Conservation (phyloP, 805 yeast species). For the Komagataella pseudopastoris region DNA sequence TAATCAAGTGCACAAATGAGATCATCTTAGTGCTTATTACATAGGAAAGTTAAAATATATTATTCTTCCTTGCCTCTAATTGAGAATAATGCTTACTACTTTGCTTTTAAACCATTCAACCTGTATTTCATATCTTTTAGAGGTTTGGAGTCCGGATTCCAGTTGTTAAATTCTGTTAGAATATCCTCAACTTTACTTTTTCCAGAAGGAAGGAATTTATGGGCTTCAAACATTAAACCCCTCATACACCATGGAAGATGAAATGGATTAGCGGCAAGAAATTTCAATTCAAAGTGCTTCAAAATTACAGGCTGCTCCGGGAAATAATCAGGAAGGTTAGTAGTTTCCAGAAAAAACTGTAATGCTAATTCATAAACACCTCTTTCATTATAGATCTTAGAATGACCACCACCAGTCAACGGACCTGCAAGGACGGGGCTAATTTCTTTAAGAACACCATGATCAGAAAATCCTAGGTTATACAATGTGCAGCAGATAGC, state of each 20-base stretch:
- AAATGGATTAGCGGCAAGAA: constrained; percentile 67
- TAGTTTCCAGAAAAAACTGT: constrained; percentile 61
- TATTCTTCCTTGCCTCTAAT: no score
- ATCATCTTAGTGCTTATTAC: no score
- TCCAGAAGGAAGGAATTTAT: constrained; percentile 21
- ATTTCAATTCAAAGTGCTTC: constrained; percentile 42
- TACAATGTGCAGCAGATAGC: constrained; percentile 60
- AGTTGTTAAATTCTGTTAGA: constrained; percentile 59
- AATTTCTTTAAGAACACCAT: constrained; percentile 74
- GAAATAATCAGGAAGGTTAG: constrained; percentile 16
- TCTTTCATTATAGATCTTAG: constrained; percentile 73
- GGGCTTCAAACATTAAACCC: constrained; percentile 54
- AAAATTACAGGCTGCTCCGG: constrained; percentile 14
- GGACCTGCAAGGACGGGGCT: constrained; percentile 78
- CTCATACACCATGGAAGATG: constrained; percentile 88
- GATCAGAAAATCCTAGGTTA: constrained; percentile 72
- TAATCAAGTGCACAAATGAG: no score
- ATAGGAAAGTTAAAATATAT: no score
- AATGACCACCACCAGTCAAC: constrained; percentile 91
- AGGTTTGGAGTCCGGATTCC: constrained; percentile 81
- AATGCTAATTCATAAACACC: constrained; percentile 76
- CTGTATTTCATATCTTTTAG: constrained; percentile 71
- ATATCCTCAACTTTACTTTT: constrained; percentile 46
- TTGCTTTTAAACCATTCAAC: constrained; percentile 20
- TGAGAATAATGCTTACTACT: constrained; percentile 7